Evolutionary conservation across 768 basidiomycete species (phyloP), one percentile per base, ranked within the genome.

Genomic region (Suillus lakei): DNA sequence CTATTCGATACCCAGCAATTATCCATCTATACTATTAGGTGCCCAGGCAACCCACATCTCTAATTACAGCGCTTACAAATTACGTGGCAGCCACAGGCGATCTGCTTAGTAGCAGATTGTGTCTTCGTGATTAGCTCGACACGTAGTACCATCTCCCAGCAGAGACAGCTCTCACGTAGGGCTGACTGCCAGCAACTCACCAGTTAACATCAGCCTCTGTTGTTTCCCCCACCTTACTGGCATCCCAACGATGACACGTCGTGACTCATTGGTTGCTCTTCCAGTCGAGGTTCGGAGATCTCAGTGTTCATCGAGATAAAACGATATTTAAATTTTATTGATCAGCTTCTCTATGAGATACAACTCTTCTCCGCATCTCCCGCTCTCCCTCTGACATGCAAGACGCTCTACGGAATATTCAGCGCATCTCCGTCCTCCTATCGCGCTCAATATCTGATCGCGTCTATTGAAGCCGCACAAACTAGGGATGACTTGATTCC

Each of bases 321-420:
- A 54, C 34, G 64, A 61, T 39, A 51, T 32, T 48, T 53, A 39
- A 48, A 26, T 32, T 39, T 18, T 13, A 50, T 71, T 63, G 70
- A 71, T 66, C 44, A 96, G 95, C 82, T 98, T 10, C 76, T 96
- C 0, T 90, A 91, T 69, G 87, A 95, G 63, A 83, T 97, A 16
- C 91, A 95, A 68, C 83, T 92, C 21, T 82, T 82, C 67, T 88
- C 93, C 0, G 78, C 87, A 7, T 93, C 92, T 4, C 80, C 85
- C 21, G 70, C 79, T 41, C 78, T 98, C 9, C 93, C 94, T 0
- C 76, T 77, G 60, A 78, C 85, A 38, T 91, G 85, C 67, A 84
- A 77, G 65, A 75, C 81, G 44, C 74, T 96, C 23, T 74, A 86
- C 66, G 48, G 73, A 16, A 78, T 91, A 16, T 91, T 91, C 79